Evolutionary conservation across 768 basidiomycete species (phyloP), one percentile per base, ranked within the genome.

Genomic region (Termitomyces sp.): DNA sequence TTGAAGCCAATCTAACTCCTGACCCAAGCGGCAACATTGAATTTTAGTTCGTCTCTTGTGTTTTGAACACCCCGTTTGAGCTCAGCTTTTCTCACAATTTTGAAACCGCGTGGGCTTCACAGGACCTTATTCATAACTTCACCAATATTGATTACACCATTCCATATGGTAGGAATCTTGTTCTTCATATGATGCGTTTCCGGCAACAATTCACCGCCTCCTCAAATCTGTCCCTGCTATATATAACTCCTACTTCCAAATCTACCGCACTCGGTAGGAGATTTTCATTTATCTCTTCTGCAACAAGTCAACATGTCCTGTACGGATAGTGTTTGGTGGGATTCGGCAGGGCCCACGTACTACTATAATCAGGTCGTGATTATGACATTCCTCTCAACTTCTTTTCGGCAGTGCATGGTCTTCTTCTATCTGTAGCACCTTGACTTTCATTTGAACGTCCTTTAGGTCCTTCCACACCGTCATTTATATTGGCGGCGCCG

Each of bases 261-360:
- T 75, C 34, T 75, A 67, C 59, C 62, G 59, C 49, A 72, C 72
- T 36, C 68, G 70, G 71, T 70, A 5, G 27, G 63, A 31, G 12
- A 16, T 11, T 39, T 58, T 24, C 11, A 20, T 0, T 27, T 37
- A 3, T 57, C 6, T 55, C 11, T 39, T 39, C 16, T 18, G 16
- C 52, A 53, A 41, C 34, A 41, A 53, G 22, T 5, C 30, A 11
- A 53, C 5, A n/a, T 16, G 6, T 52, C 12, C 24, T 37, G 18
- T 5, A n/a, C 27, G 20, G 46, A 36, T 48, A 68, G 67, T 54
- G 72, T 75, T 65, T 75, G 72, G 72, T 75, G 72, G 72, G 73
- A 74, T 59, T 72, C 73, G 44, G 73, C 73, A 27, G 73, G 74
- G 31, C 73, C 74, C 7, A 75, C 74, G 13, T 75, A 70, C 64